phyloP scores from a whole-genome alignment of 73 alveolate species.

The Uronychia setigera region DNA sequence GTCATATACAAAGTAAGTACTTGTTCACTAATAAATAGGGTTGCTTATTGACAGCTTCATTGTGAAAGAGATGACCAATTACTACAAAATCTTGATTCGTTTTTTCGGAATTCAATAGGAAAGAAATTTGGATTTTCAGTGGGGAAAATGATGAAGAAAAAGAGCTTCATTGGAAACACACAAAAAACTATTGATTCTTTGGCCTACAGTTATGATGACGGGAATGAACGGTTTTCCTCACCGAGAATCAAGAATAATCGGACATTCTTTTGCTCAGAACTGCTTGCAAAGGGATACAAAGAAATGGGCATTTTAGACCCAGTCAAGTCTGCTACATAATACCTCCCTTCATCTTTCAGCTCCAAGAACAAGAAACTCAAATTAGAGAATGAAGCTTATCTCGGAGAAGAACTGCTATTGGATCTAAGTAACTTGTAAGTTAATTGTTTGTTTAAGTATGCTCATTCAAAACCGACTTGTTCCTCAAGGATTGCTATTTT shows the following conservation, averaged over 20 bases:
- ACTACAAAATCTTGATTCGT: constrained; percentile 51
- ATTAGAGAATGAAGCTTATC: neutral
- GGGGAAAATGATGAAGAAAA: constrained; percentile 53
- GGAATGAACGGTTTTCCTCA: no score
- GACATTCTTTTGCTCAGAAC: constrained; percentile 87
- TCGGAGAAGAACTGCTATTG: neutral
- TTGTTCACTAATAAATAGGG: neutral
- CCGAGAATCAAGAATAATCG: constrained; percentile 68
- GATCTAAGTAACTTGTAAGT: neutral
- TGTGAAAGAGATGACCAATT: constrained; percentile 46
- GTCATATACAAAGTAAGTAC: constrained; percentile 54
- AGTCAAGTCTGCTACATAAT: constrained; percentile 30
- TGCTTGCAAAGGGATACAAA: constrained; percentile 87
- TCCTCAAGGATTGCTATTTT: constrained; percentile 47
- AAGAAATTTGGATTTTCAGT: constrained; percentile 56
- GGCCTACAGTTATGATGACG: no score
- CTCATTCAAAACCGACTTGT: constrained; percentile 27
- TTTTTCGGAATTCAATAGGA: constrained; percentile 65
- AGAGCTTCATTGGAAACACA: constrained; percentile 32
- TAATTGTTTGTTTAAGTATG: neutral
- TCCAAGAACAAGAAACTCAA: neutral
- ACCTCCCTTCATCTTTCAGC: constrained; percentile 24
- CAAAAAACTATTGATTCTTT: constrained; percentile 18
- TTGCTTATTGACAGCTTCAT: constrained; percentile 53
- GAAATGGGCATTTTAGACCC: constrained; percentile 63